Evolutionary conservation across 78 protist species (phyloP).

Genomic region (Bodo saltans): DNA sequence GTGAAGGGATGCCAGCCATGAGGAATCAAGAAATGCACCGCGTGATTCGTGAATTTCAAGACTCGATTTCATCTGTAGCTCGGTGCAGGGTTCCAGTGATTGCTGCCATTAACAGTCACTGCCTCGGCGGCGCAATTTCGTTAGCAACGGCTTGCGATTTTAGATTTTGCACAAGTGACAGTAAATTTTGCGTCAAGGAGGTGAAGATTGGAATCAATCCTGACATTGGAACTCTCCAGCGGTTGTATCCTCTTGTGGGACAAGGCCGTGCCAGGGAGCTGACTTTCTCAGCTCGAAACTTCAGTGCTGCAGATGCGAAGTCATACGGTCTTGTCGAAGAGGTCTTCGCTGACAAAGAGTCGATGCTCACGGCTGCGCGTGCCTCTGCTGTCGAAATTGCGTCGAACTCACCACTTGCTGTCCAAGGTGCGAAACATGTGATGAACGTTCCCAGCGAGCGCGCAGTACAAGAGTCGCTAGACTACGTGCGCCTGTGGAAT

Average conservation of each 20-base stretch:
- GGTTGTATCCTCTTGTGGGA: conserved; percentile 49
- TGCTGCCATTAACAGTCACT: conserved; percentile 8
- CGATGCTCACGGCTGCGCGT: conserved; percentile 33
- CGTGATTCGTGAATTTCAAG: neutral
- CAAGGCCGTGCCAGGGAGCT: conserved; percentile 57
- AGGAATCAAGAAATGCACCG: neutral
- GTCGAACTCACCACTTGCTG: conserved; percentile 60
- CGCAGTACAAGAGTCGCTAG: conserved; percentile 51
- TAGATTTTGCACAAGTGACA: conserved; percentile 51
- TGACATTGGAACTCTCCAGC: conserved; percentile 79
- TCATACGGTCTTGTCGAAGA: conserved; percentile 35
- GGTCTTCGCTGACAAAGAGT: conserved; percentile 32
- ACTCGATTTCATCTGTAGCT: neutral
- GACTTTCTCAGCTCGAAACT: conserved; percentile 50
- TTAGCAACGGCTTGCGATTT: conserved; percentile 62
- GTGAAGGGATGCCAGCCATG: conserved; percentile 20
- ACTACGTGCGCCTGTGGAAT: conserved; percentile 63
- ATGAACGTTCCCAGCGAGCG: conserved; percentile 59
- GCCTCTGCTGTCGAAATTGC: conserved; percentile 52
- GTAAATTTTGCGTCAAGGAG: conserved; percentile 57
- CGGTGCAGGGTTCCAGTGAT: conserved; percentile 29
- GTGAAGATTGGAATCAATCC: conserved; percentile 69
- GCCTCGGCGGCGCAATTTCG: conserved; percentile 64
- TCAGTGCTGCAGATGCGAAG: conserved; percentile 45
- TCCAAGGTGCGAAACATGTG: conserved; percentile 59